These are phyloP conservation scores for Meripilus lineatus DNA, from an alignment of 1,284 basidiomycete species.

Conservation along the genomic window DNA sequence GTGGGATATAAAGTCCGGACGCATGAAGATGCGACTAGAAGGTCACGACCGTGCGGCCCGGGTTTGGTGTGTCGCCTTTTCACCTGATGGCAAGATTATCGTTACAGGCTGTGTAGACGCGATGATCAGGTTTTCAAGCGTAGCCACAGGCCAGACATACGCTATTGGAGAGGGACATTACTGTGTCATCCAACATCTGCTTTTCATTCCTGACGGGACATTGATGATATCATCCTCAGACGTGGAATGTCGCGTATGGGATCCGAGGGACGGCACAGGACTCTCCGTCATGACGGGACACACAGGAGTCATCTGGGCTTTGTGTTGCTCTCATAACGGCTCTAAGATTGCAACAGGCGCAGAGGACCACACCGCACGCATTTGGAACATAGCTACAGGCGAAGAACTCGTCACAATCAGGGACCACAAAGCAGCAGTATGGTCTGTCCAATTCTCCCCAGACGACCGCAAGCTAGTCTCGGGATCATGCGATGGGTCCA, in stretches of 20 bases:
- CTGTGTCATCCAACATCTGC: background rate
- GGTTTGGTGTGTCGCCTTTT: constrained; percentile 10
- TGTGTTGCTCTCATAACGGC: constrained; percentile 22
- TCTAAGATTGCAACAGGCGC: constrained; percentile 19
- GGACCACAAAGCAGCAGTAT: constrained; percentile 26
- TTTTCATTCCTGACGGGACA: background rate
- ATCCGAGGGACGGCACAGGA: constrained; percentile 13
- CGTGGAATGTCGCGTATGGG: constrained; percentile 14
- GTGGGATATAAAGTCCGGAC: constrained; percentile 4
- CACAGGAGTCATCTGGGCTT: constrained; percentile 16
- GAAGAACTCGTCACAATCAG: constrained; percentile 12
- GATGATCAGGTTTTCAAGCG: constrained; percentile 19
- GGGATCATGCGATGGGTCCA: constrained; percentile 12
- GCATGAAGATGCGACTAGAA: too few relatives aligned
- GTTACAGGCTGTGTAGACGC: constrained; percentile 12
- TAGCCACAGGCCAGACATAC: constrained; percentile 9
- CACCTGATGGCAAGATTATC: constrained; percentile 11
- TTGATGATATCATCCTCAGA: background rate
- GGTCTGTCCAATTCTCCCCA: constrained; percentile 29
- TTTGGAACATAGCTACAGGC: constrained; percentile 19
- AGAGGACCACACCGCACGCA: constrained; percentile 20
- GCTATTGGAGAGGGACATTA: background rate
- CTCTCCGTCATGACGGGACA: constrained; percentile 17
- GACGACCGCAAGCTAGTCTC: constrained; percentile 22
- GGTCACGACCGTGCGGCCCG: background rate